Percentiles rank a stretch among this genome's conserved stretches.
Conservation (phyloP, 208 protist species). For the Phytomonas francai region DNA sequence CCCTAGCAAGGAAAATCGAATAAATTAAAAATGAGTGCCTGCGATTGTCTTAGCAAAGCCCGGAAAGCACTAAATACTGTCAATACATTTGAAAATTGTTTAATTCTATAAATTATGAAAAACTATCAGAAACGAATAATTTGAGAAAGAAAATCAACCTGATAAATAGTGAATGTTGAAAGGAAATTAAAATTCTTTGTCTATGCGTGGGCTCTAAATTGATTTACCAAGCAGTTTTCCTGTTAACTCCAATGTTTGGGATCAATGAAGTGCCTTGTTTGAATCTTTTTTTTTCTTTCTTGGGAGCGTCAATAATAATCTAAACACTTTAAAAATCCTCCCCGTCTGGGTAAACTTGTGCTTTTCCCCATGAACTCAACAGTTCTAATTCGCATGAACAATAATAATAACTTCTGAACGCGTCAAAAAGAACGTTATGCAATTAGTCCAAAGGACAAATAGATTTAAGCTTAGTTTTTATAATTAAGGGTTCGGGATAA, state of each 20-base stretch:
- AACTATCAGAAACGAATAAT: not conserved
- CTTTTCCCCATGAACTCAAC: not conserved
- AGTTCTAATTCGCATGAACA: not conserved
- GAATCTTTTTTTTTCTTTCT: too few relatives aligned
- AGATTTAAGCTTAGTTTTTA: too few relatives aligned
- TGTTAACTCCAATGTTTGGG: not conserved
- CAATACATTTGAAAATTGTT: not conserved
- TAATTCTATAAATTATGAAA: not conserved
- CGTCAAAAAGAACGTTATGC: not conserved
- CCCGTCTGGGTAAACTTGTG: not conserved
- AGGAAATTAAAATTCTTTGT: not conserved
- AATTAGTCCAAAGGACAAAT: not conserved
- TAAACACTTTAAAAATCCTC: not conserved
- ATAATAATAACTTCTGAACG: not conserved
- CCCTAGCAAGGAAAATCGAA: not conserved
- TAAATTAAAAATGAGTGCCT: not conserved
- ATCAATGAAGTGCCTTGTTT: not conserved
- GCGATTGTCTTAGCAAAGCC: not conserved
- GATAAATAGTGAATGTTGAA: not conserved
- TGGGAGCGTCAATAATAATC: not conserved
- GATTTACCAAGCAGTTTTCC: not conserved
- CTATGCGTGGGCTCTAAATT: not conserved
- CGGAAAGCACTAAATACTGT: not conserved
- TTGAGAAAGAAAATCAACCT: not conserved
- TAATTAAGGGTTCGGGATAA: not conserved